Evolutionary conservation across 2,329 filamentous ascomycete genomes (phyloP), one percentile per base, ranked within the genome.

Genomic region (Endocalyx cinctus): DNA sequence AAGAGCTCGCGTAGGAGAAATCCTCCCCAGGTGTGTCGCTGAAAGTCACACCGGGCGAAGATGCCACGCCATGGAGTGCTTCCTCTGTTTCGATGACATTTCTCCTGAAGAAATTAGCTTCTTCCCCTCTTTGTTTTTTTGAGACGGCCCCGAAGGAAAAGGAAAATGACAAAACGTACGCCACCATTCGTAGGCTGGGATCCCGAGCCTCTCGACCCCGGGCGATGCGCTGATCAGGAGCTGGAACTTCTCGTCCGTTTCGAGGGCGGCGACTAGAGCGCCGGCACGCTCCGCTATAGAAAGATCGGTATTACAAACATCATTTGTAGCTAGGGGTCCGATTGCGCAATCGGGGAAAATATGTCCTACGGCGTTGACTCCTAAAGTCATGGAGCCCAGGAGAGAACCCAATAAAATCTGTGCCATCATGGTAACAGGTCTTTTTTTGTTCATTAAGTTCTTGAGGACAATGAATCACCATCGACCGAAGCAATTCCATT

Each of bases 161-260:
- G n/a, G 26, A 29, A 38, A 12, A 11, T 25, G 18, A 17, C 13
- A 20, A 37, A 31, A 42, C 47, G 18, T 43, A 52, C 48, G 47
- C 74, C 76, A 80, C 63, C 75, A 78, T 45, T 73, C 62, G 44
- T 83, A 83, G 3, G 64, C 53, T 3, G 73, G 72, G 1, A 82
- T 57, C 5, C 75, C 75, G 2, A 82, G 61, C 19, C 76, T 62
- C 1, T 72, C 62, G 7, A 75, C 70, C 1, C 76, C 76, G 0
- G 69, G 59, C 2, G 51, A 54, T 22, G 57, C 52, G 46, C 50
- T 62, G 12, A 29, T 33, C 28, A 50, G 27, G 6, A 51, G 29
- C 8, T 34, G 18, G 28, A 43, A 46, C 33, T 51, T 52, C 38
- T 52, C 49, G 5, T 48, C 37, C 4, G 41, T 46, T 22, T 45